Base-by-base conservation (phyloP, 306 rosid genomes). In the Glycyrrhiza uralensis region DNA sequence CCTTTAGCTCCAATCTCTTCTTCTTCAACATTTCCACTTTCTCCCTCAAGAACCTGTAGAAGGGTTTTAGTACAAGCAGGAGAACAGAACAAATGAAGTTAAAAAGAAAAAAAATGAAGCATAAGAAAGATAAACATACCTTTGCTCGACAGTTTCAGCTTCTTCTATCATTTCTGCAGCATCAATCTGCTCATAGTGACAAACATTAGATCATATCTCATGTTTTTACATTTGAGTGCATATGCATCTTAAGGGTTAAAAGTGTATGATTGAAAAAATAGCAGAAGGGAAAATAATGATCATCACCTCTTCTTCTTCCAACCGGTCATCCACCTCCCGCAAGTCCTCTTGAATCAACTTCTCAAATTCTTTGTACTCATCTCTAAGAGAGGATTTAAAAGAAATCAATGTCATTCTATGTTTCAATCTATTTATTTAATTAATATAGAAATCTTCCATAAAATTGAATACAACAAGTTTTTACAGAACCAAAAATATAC, bases 221-320 rank as follows among this genome's bases (percentile, higher is more conserved):
- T 11, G 36, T 74, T 77, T 52, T 33, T 35, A n/a, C n/a, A n/a
- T n/a, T n/a, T n/a, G n/a, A 69, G 55, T 9, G 75, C 20, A 61
- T 15, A 20, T 1, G 41, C 7, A 46, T 64, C 60, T 44, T 59
- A 45, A 20, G 30, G 19, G 29, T 57, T 19, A 49, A 15, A 42
- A 18, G 30, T 7, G 17, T 36, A 23, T 26, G 72, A 6, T 17
- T 4, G 22, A 67, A 7, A 52, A 51, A 76, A 29, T 26, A 33
- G 69, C 12, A 65, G 71, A 11, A 76, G 56, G 56, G n/a, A 32
- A 64, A 39, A 66, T 73, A 9, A 54, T 41, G 65, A 26, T 26
- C 67, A 39, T 47, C 60, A 94, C 99, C 97, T 94, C 99, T 50
- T 94, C 99, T 81, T 94, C 99, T 78, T 94, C 99, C 54, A 94